Evolutionary conservation across 176 grass and related monocot genomes (phyloP).

Genomic region (Zizania latifolia): DNA sequence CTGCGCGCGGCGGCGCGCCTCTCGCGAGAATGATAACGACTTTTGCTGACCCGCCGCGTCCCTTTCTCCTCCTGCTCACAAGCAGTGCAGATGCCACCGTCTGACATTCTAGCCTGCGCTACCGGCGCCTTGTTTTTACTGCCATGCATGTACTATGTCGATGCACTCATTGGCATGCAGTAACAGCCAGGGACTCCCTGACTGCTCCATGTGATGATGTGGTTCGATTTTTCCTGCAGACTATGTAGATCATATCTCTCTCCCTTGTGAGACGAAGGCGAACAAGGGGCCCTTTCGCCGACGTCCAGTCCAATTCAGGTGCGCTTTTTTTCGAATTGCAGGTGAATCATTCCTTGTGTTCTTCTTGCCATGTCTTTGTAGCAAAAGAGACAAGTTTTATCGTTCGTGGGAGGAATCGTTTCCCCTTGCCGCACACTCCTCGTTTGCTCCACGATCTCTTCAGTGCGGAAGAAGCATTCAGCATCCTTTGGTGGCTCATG

Average conservation of each 20-base stretch:
- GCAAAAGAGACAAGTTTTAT: neutral
- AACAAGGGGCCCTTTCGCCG: neutral
- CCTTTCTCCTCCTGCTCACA: too few species aligned
- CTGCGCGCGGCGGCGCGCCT: neutral
- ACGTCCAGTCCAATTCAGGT: neutral
- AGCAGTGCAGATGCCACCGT: neutral
- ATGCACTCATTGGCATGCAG: neutral
- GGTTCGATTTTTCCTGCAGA: neutral
- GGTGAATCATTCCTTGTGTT: neutral
- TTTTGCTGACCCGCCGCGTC: neutral
- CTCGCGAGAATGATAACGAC: neutral
- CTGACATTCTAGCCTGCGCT: slow-evolving; percentile 3
- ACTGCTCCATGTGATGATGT: slow-evolving; percentile 1
- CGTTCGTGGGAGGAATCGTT: neutral
- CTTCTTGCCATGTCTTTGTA: neutral
- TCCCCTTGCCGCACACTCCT: neutral
- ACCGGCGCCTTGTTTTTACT: neutral
- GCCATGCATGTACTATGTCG: neutral
- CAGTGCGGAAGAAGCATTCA: neutral
- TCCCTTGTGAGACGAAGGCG: too few species aligned
- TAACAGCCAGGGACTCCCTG: neutral
- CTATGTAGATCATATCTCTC: too few species aligned
- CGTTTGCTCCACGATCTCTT: neutral
- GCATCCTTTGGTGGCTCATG: neutral
- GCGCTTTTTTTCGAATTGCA: neutral